Evolutionary conservation across 768 basidiomycete genomes (phyloP).

Genomic region (Stropharia rugosoannulata): DNA sequence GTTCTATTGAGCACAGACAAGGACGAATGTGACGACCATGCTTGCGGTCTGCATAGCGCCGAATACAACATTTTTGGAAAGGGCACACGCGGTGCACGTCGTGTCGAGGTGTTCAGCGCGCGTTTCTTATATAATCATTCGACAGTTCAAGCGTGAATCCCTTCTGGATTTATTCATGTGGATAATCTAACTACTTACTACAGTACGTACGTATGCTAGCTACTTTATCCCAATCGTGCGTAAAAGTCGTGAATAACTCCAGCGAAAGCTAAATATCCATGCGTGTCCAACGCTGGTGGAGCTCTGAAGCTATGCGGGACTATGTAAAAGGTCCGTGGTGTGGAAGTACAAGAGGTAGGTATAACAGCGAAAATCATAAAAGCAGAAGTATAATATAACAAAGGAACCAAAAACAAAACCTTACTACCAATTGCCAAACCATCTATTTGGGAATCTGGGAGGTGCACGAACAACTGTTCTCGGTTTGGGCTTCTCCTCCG

Average conservation of each 20-base stretch:
- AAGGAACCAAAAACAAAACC: constrained; percentile 17
- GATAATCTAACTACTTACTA: constrained; percentile 22
- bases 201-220: constrained; percentile 31
- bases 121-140: constrained; percentile 12
- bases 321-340: constrained; percentile 16
- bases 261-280: constrained; percentile 21
- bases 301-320: constrained; percentile 10
- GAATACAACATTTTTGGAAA: constrained; percentile 14
- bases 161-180: constrained; percentile 12
- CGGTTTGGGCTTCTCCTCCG: constrained; percentile 51
- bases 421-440: constrained; percentile 60
- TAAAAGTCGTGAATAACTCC: constrained; percentile 28
- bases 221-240: constrained; percentile 27
- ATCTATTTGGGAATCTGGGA: constrained; percentile 52
- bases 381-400: constrained; percentile 22
- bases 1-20: constrained; percentile 2
- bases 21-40: constrained; percentile 1
- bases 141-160: constrained; percentile 5
- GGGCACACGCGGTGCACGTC: background rate
- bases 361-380: constrained; percentile 12
- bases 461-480: constrained; percentile 44
- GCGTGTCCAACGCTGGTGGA: background rate
- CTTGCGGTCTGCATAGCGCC: constrained; percentile 11
- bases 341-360: constrained; percentile 31
- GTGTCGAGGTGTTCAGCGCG: background rate